Evolutionary conservation across 2,329 filamentous ascomycete genomes (phyloP).

Genomic region (Cercospora zeina): DNA sequence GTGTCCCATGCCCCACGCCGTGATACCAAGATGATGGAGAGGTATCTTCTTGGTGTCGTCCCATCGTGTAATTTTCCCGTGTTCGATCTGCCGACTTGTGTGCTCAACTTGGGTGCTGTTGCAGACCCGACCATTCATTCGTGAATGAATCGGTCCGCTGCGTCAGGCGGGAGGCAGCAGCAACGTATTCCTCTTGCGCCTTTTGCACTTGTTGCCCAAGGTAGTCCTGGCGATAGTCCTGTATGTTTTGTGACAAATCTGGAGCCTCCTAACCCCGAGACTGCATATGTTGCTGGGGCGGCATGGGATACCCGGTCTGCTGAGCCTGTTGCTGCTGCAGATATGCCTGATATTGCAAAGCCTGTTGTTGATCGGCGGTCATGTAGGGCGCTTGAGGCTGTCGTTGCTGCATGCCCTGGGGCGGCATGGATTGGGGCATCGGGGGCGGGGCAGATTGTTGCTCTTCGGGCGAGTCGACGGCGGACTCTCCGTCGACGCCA

Average conservation of each 20-base stretch:
- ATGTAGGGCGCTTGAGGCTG: conserved; percentile 39
- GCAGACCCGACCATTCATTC: conserved; percentile 5
- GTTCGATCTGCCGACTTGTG: conserved; percentile 17
- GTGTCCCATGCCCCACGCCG: conserved; percentile 13
- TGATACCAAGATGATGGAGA: conserved; percentile 12
- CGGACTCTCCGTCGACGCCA: conserved; percentile 53
- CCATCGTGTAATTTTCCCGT: conserved; percentile 11
- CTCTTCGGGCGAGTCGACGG: conserved; percentile 88
- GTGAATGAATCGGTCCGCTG: neutral
- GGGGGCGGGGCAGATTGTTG: conserved; percentile 60
- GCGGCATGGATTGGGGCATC: conserved; percentile 41
- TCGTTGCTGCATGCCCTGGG: conserved; percentile 36
- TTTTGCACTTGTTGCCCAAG: neutral
- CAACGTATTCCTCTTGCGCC: neutral
- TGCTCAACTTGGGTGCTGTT: conserved; percentile 6
- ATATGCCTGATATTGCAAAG: conserved; percentile 45
- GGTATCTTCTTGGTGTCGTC: conserved; percentile 9
- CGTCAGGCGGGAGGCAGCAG: neutral
- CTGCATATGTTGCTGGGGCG: conserved; percentile 41
- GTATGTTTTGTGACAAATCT: conserved; percentile 3
- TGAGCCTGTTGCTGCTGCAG: conserved; percentile 43
- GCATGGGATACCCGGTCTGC: conserved; percentile 43
- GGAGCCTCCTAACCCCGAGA: conserved; percentile 29
- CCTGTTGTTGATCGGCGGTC: conserved; percentile 44
- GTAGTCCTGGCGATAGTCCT: conserved; percentile 10